phyloP scores from a whole-genome alignment of 2,329 filamentous ascomycete species.

The Lecanicillium sp. region DNA sequence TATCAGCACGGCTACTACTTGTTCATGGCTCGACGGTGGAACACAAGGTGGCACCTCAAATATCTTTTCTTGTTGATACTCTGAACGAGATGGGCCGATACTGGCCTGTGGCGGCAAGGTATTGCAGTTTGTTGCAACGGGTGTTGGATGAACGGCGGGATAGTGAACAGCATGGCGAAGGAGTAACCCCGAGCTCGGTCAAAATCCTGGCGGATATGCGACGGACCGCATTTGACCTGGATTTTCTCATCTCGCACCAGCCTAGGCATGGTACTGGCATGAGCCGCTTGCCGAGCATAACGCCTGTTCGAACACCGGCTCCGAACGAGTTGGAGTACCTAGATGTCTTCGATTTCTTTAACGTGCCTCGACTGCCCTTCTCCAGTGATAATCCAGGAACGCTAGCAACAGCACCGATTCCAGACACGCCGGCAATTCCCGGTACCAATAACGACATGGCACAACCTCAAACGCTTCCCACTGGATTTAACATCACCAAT shows the following conservation, averaged over 20 bases:
- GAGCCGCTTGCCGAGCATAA: slow-evolving; percentile 42
- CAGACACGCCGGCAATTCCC: slow-evolving; percentile 15
- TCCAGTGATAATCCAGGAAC: slow-evolving; percentile 12
- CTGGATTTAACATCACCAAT: slow-evolving; percentile 71
- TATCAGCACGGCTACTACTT: slow-evolving; percentile 75
- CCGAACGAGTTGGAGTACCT: slow-evolving; percentile 83
- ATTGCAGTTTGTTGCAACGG: slow-evolving; percentile 69
- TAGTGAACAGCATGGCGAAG: slow-evolving; percentile 64
- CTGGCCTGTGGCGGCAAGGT: slow-evolving; percentile 80
- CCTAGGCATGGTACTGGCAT: slow-evolving; percentile 40
- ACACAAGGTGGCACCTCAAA: slow-evolving; percentile 70
- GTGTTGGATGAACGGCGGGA: slow-evolving; percentile 83
- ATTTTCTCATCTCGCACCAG: slow-evolving; percentile 80
- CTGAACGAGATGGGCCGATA: slow-evolving; percentile 71
- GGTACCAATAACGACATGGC: slow-evolving; percentile 17
- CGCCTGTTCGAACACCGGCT: slow-evolving; percentile 60
- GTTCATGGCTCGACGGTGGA: slow-evolving; percentile 89
- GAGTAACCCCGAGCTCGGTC: slow-evolving; percentile 72
- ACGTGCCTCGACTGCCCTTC: slow-evolving; percentile 65
- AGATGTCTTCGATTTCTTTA: slow-evolving; percentile 93
- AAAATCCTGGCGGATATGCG: slow-evolving; percentile 88
- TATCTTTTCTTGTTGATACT: slow-evolving; percentile 74
- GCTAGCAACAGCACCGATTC: slow-evolving; percentile 12
- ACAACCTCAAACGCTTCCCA: slow-evolving; percentile 22
- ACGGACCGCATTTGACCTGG: slow-evolving; percentile 80